These are phyloP conservation scores for Coniophora puteana DNA, from an alignment of 1,284 basidiomycete species.

Conservation along the genomic window DNA sequence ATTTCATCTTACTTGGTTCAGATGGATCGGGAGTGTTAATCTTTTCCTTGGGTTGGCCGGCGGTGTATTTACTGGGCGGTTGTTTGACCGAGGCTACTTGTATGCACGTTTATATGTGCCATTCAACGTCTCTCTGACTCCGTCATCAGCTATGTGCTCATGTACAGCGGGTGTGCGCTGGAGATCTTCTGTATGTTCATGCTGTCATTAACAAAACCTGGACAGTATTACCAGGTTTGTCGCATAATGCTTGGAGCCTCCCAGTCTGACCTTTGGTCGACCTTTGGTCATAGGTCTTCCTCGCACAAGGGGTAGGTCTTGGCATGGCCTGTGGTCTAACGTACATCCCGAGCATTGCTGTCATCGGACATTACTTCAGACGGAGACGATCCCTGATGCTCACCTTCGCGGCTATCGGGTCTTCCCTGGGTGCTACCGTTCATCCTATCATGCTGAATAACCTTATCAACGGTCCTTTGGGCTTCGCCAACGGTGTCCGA, in stretches of 20 bases:
- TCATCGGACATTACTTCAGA: constrained; percentile 32
- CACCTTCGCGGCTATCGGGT: constrained; percentile 29
- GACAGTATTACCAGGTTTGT: constrained; percentile 23
- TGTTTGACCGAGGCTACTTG: constrained; percentile 29
- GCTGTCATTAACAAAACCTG: constrained; percentile 23
- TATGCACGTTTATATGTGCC: constrained; percentile 10
- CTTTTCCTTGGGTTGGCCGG: constrained; percentile 10
- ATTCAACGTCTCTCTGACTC: constrained; percentile 4
- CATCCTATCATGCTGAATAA: constrained; percentile 40
- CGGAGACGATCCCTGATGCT: constrained; percentile 29
- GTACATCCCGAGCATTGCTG: constrained; percentile 26
- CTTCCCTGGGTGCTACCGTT: constrained; percentile 29
- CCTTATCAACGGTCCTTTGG: constrained; percentile 24
- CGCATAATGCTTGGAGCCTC: neutral
- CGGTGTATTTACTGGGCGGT: constrained; percentile 15
- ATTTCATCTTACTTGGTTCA: constrained; percentile 9
- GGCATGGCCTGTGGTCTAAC: constrained; percentile 29
- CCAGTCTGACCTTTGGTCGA: no score
- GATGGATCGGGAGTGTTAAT: constrained; percentile 29
- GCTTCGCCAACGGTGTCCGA: constrained; percentile 26
- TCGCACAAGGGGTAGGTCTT: constrained; percentile 29
- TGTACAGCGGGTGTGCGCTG: constrained; percentile 22
- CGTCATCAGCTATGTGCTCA: constrained; percentile 23
- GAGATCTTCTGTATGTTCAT: constrained; percentile 26
- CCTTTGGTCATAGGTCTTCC: constrained; percentile 25